Percentiles rank a stretch among this genome's conserved stretches.
phyloP scores from a whole-genome alignment of 2,329 filamentous ascomycete genomes.

The Nothophaeocryptopus gaeumannii region DNA sequence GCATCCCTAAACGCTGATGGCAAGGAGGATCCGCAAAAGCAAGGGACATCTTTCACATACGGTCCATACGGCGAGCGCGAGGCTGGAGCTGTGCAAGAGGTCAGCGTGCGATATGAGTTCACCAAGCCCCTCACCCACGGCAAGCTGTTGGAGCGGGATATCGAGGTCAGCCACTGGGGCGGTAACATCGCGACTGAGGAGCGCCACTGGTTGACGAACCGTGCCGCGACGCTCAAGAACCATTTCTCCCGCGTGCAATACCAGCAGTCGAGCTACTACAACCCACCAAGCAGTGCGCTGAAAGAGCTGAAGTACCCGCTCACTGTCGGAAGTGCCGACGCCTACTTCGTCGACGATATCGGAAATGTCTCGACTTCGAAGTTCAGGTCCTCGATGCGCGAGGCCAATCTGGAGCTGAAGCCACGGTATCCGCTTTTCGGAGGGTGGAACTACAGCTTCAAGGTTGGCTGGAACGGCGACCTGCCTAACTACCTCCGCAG shows the following conservation, averaged over 20 bases:
- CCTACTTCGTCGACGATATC: constrained; percentile 94
- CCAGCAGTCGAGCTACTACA: constrained; percentile 55
- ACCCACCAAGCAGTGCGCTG: constrained; percentile 72
- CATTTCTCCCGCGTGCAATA: constrained; percentile 51
- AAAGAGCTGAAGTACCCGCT: constrained; percentile 80
- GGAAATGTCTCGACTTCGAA: constrained; percentile 93
- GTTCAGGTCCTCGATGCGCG: constrained; percentile 67
- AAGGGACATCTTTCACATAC: constrained; percentile 83
- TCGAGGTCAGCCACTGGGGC: constrained; percentile 97
- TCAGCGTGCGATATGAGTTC: constrained; percentile 87
- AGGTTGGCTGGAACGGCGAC: constrained; percentile 91
- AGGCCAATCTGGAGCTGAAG: constrained; percentile 79
- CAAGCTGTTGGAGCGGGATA: constrained; percentile 75
- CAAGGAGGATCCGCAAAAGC: constrained; percentile 71
- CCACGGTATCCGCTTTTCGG: constrained; percentile 96
- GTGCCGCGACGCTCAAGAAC: constrained; percentile 67
- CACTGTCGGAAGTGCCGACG: constrained; percentile 72
- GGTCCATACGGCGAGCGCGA: constrained; percentile 81
- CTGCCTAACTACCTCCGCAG: constrained; percentile 71
- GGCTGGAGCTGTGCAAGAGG: constrained; percentile 70
- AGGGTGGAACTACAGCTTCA: constrained; percentile 97
- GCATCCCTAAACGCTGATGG: constrained; percentile 55
- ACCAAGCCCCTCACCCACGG: constrained; percentile 85
- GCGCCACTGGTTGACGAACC: constrained; percentile 82
- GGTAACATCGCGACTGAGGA: constrained; percentile 95